Base-by-base conservation (phyloP, 148 eudicot genomes). In the Cornus suecica region DNA sequence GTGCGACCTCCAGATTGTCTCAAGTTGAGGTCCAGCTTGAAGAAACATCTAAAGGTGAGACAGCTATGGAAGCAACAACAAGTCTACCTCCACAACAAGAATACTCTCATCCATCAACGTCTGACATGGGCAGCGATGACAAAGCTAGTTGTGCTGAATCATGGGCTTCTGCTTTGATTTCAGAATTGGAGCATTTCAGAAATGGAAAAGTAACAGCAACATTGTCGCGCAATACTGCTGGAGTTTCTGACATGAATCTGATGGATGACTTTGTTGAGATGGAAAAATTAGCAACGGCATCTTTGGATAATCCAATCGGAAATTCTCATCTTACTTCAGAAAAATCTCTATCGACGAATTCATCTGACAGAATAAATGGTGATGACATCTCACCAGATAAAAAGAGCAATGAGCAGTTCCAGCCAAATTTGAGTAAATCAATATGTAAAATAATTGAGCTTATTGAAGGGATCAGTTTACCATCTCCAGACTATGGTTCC, bases 251-350 rank as follows among this genome's bases (percentile, higher is more conserved):
- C 67, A 89, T 90, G 8, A 84, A 84, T 91, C 84, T 92, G 73
- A 92, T 95, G 99, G 99, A 92, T 84, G 99, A 95, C 71, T 95
- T 95, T 76, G 92, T 80, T 34, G 99, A 95, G 84, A 95, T 95
- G 97, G 99, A 95, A 84, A 95, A 92, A 79, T 72, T 92, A 76
- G 97, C 97, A 13, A 74, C 91, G n/a, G 90, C 84, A 52, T 83
- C 91, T 61, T 72, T 78, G 54, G 94, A 89, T 45, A 88, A 86
- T 70, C 85, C 89, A 34, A 4, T 68, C 41, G 89, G 78, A 83
- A 82, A 52, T 73, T 42, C 79, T 18, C 65, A 78, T 69, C 48
- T 60, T 71, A 68, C 77, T 11, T 70, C 79, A 48, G 63, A 51
- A 13, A 24, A 68, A 25, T 67, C 60, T 65, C 22, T 52, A 41